Percentiles rank a stretch among this genome's conserved stretches.
phyloP scores from a whole-genome alignment of 768 basidiomycete genomes.

The Rossbeevera mucosa region DNA sequence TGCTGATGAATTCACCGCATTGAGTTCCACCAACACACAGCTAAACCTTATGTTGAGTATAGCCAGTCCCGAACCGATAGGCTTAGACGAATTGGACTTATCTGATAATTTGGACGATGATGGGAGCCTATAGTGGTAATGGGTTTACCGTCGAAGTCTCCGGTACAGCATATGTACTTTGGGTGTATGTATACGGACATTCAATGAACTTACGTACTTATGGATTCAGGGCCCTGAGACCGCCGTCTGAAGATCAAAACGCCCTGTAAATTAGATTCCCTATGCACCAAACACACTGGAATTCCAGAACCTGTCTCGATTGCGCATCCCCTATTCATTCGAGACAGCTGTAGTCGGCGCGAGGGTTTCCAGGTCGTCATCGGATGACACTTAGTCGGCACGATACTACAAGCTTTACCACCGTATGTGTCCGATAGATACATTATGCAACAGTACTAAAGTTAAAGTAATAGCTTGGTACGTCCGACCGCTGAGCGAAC shows the following conservation, averaged over 20 bases:
- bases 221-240: no score
- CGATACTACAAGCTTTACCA: not conserved
- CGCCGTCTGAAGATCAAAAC: not conserved
- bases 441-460: not conserved
- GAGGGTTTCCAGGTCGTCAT: not conserved
- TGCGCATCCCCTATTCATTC: no score
- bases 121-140: no score
- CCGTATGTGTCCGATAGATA: not conserved
- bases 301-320: no score
- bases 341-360: not conserved
- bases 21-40: not conserved
- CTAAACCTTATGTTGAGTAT: not conserved
- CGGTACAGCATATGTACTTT: no score
- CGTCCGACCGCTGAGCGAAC: not conserved
- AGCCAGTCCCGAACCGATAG: not conserved
- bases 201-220: no score
- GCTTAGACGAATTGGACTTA: no score
- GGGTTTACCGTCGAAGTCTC: no score
- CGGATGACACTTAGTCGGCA: not conserved
- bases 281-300: no score
- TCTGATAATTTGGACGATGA: no score
- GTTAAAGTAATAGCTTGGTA: not conserved
- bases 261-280: not conserved
- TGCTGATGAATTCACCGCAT: not conserved
- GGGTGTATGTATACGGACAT: no score